These are phyloP conservation scores for Saccharomyces pastorianus DNA, from an alignment of 1,139 yeast species.

Conservation along the genomic window DNA sequence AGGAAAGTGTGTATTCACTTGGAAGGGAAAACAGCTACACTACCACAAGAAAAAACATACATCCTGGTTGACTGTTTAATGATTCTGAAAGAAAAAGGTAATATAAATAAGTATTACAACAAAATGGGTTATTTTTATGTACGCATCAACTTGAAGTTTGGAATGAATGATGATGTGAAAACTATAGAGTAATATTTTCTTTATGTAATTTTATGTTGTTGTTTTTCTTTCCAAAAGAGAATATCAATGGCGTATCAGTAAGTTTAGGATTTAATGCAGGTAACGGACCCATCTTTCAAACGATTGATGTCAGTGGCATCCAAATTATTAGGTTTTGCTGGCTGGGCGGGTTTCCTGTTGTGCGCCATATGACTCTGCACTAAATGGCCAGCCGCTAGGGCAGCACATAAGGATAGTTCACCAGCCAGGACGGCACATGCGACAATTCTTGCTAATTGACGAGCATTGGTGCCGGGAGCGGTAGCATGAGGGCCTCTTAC, in stretches of 20 bases:
- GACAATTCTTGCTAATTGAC: conserved; percentile 88
- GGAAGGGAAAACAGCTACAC: background rate
- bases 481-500: conserved; percentile 95
- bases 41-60: background rate
- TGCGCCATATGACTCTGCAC: conserved; percentile 97
- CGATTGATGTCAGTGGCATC: conserved; percentile 40
- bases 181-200: background rate
- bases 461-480: conserved; percentile 88
- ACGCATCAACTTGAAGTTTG: background rate
- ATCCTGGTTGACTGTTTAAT: no score
- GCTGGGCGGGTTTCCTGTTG: conserved; percentile 37
- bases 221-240: background rate
- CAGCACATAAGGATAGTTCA: conserved; percentile 63
- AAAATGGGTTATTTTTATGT: background rate
- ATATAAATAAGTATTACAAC: background rate
- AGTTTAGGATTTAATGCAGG: conserved; percentile 52
- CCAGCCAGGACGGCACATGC: conserved; percentile 96
- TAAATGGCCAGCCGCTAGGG: conserved; percentile 60
- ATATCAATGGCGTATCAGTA: background rate
- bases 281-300: conserved; percentile 61
- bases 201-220: background rate
- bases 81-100: background rate
- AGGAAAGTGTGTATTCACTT: background rate
- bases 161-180: background rate
- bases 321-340: conserved; percentile 11